Evolutionary conservation across 495 filamentous ascomycete species (phyloP), one percentile per base, ranked within the genome.

Genomic region (Penicillium samsonianum): DNA sequence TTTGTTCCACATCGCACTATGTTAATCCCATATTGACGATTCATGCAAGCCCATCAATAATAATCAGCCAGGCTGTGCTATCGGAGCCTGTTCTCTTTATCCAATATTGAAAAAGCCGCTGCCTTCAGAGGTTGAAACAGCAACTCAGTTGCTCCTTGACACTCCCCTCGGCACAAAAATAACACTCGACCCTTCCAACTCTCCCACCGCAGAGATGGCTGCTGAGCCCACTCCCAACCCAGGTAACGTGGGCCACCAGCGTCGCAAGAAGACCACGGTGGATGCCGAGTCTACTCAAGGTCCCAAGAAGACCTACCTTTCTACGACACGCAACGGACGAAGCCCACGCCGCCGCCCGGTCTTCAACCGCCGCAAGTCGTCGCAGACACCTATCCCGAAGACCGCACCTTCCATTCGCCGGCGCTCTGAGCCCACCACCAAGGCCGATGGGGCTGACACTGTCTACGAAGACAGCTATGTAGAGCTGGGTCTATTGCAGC

Each of bases 281-380:
- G 35, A 61, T 14, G 3, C 28, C 1, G 50, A 67, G 1, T 31
- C 52, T 14, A 46, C 42, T 4, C 58, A 64, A 28, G 45, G 49
- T 6, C 63, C 58, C 20, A 77, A 70, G 56, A 77, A 72, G 47
- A 40, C 75, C 1, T 58, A 70, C 20, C 60, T 76, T 31, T 59
- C 73, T 5, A 63, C 72, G 3, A 67, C 48, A 23, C 73, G 71
- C 43, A 53, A 59, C 42, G 58, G 52, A 5, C 69, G 68, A 37
- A 47, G 57, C 14, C 61, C 60, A n/a, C 74, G 72, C 58, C 74
- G 69, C 53, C 78, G 77, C 9, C 77, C 78, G 8, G 62, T 73
- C 2, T 58, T 77, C 28, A 70, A 68, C 52, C 71, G 77, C 25
- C 73, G 73, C 60, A 78, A 76, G 54, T 78, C 77, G 12, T 76